Conservation (phyloP, 352 stramenopile genomes). For the Globisporangium mamillatum region DNA sequence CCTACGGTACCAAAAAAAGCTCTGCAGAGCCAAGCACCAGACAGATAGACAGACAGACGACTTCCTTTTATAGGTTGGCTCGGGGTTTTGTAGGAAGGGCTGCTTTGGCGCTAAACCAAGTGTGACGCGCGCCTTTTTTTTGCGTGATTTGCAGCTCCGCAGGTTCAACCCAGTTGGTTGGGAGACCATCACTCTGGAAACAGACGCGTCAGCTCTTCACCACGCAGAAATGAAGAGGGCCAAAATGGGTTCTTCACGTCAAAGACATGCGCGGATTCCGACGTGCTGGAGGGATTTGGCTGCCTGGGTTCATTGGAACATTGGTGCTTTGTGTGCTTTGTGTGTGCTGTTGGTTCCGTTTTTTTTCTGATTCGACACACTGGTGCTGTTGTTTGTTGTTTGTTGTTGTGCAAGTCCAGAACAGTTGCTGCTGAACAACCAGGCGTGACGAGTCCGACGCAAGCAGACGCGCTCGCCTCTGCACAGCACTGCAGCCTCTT, state of each 20-base stretch:
- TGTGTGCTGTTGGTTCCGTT: too few relatives aligned
- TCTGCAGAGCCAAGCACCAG: not conserved
- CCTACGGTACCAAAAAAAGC: not conserved
- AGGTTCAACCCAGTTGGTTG: constrained; percentile 2
- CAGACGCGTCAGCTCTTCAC: not conserved
- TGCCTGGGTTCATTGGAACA: not conserved
- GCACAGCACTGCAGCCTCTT: not conserved
- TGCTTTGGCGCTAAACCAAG: not conserved
- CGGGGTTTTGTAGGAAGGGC: not conserved
- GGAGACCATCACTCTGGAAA: constrained; percentile 7
- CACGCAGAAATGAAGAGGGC: not conserved
- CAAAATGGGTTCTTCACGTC: not conserved
- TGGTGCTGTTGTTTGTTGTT: not conserved
- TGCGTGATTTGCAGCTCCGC: constrained; percentile 12
- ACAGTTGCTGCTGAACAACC: not conserved
- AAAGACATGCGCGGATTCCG: not conserved
- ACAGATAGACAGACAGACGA: not conserved
- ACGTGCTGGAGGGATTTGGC: not conserved
- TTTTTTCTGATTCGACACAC: not conserved
- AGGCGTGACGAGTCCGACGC: not conserved
- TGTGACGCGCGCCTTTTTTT: constrained; percentile 6
- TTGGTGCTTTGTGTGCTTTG: not conserved
- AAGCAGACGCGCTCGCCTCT: not conserved
- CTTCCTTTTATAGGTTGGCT: not conserved
- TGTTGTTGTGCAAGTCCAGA: too few relatives aligned